phyloP scores from a whole-genome alignment of 495 filamentous ascomycete species.

The Letharia columbiana region DNA sequence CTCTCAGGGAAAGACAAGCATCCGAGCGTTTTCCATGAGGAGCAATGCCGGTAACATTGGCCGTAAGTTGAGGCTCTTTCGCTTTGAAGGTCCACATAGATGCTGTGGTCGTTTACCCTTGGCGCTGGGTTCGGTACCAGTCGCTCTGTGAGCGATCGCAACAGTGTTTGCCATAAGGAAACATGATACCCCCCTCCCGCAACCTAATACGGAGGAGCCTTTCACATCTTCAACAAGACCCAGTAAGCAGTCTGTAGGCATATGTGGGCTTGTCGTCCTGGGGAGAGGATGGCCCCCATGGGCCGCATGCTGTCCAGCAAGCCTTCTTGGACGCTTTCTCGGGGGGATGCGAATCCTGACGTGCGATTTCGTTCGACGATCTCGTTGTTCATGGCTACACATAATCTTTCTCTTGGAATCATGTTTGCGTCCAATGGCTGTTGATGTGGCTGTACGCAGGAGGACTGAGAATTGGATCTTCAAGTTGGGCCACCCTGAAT shows the following conservation, averaged over 20 bases:
- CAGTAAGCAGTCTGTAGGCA: background rate
- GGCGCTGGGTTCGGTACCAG: background rate
- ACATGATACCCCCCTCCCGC: background rate
- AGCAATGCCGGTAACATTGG: background rate
- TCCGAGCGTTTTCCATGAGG: background rate
- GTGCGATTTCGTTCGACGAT: background rate
- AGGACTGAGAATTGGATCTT: background rate
- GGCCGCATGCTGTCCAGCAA: background rate
- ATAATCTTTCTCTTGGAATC: background rate
- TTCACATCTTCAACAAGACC: background rate
- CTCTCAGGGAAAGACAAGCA: too few species aligned
- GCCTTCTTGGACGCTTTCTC: background rate
- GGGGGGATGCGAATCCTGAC: background rate
- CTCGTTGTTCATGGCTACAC: background rate
- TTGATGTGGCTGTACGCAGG: background rate
- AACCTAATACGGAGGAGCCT: background rate
- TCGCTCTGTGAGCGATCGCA: background rate
- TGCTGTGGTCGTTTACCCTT: background rate
- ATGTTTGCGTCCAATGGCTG: conserved; percentile 7
- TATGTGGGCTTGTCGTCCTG: background rate
- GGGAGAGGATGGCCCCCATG: background rate
- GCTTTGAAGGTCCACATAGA: background rate
- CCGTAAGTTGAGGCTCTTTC: background rate
- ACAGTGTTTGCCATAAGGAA: background rate
- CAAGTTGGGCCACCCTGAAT: conserved; percentile 17